Base-by-base conservation (phyloP, 176 grass and related monocot species). In the Oryza australiensis region DNA sequence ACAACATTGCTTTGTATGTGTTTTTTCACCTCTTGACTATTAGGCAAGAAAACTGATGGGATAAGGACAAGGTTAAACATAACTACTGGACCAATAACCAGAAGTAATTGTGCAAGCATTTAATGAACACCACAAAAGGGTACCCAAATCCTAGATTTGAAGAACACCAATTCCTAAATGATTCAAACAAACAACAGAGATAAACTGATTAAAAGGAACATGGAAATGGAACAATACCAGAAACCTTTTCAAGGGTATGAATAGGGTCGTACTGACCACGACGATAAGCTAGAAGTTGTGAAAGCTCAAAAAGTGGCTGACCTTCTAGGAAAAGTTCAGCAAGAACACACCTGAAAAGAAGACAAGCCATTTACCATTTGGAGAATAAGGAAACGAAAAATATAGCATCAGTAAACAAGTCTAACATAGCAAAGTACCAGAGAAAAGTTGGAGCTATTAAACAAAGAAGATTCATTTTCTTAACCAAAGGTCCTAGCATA, bases 311-410 rank as follows among this genome's bases (percentile, higher is more conserved):
- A 42, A 98, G 87, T 41, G 92, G 84, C 72, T 93, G 92, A 10
- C 92, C 95, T 55, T 95, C 88, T 32, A 98, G 84, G 74, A 98
- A 98, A 82, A 98, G 88, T 55, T 98, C 95, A 84, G 95, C 95
- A 79, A 98, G 84, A 79, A 98, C 95, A 67, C 95, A 98, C 89
- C 95, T 98, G 89, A 12, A 91, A 85, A 70, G 49, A 51, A 76
- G 41, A 72, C 26, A 30, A 64, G 71, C 32, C 51, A 75, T 71
- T 72, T 57, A 64, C 38, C 29, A 6, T 42, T 64, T 30, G 16
- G 67, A 65, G 10, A 59, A 45, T 13, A 77, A 84, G 42, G 12
- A 79, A 75, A 62, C 60, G 30, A 20, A 66, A 68, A 3, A 15
- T 5, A 30, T 34, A 6, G 32, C 1, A 12, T 64, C 32, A 63